Evolutionary conservation across 371 early-diverging fungal species (phyloP).

Genomic region (Circinella umbellata): DNA sequence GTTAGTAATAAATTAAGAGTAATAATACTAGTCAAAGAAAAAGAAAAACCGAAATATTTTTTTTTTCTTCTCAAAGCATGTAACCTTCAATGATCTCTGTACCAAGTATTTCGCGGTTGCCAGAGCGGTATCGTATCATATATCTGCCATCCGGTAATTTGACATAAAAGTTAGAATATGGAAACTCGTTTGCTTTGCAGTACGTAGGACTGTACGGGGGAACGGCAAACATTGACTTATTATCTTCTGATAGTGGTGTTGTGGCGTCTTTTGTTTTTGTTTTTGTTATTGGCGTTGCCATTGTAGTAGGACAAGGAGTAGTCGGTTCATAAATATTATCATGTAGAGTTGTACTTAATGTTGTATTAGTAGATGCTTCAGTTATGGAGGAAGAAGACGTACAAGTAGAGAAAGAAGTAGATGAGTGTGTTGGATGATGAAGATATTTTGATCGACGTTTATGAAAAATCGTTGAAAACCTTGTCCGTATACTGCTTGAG

Average conservation of each 20-base stretch:
- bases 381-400: not conserved
- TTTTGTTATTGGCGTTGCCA: not conserved
- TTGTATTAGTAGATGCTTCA: not conserved
- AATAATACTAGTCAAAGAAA: too few species aligned
- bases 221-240: constrained; percentile 18
- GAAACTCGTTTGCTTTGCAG: constrained; percentile 45
- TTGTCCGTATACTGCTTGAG: constrained; percentile 8
- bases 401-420: not conserved
- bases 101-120: constrained; percentile 49
- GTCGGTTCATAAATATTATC: not conserved
- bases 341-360: too few species aligned
- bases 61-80: constrained; percentile 4
- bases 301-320: not conserved
- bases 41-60: too few species aligned
- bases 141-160: constrained; percentile 51
- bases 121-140: constrained; percentile 52
- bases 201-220: constrained; percentile 57
- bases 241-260: not conserved
- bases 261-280: not conserved
- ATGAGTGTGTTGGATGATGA: not conserved
- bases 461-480: not conserved
- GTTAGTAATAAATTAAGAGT: too few species aligned
- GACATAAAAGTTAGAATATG: constrained; percentile 55
- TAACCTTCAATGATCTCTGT: constrained; percentile 51
- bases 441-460: not conserved